These are phyloP conservation scores for Remersonia thermophila DNA, from an alignment of 2,329 filamentous ascomycete species.

Conservation along the genomic window DNA sequence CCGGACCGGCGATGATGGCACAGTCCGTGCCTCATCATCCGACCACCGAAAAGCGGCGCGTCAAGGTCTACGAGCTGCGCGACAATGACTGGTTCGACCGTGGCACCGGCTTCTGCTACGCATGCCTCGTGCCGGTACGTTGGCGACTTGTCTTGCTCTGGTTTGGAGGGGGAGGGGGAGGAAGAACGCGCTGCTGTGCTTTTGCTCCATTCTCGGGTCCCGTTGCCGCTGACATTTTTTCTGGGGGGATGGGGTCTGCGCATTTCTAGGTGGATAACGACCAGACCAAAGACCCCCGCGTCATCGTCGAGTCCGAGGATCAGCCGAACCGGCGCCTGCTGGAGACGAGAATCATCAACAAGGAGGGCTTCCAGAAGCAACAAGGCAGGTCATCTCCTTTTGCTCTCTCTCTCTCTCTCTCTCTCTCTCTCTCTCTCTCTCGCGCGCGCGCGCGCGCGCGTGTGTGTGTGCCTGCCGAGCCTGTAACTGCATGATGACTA, in stretches of 20 bases:
- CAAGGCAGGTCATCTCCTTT: slow-evolving; percentile 50
- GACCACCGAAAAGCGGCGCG: slow-evolving; percentile 55
- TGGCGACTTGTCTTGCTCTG: too few relatives aligned
- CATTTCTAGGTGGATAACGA: slow-evolving; percentile 17
- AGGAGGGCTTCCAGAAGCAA: slow-evolving; percentile 96
- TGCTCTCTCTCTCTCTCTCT: too few relatives aligned
- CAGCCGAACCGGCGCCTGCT: slow-evolving; percentile 71
- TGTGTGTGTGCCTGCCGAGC: slow-evolving; percentile 7
- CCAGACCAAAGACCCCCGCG: slow-evolving; percentile 67
- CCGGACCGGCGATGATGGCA: slow-evolving; percentile 58
- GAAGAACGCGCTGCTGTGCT: neutral
- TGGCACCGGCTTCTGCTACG: slow-evolving; percentile 89
- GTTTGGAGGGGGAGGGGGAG: too few relatives aligned
- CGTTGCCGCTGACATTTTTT: neutral
- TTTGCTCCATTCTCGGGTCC: neutral
- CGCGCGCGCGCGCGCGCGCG: too few relatives aligned
- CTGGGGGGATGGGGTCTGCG: neutral
- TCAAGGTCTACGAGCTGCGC: slow-evolving; percentile 97
- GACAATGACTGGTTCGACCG: slow-evolving; percentile 99
- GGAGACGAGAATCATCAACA: slow-evolving; percentile 80
- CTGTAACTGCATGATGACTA: too few relatives aligned
- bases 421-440: too few relatives aligned
- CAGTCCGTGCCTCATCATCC: slow-evolving; percentile 52
- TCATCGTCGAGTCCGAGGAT: slow-evolving; percentile 89
- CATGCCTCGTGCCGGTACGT: slow-evolving; percentile 60